Percentiles rank a stretch among this genome's conserved stretches.
Conservation (phyloP, 148 eudicot genomes). For the Rhododendron williamsianum region DNA sequence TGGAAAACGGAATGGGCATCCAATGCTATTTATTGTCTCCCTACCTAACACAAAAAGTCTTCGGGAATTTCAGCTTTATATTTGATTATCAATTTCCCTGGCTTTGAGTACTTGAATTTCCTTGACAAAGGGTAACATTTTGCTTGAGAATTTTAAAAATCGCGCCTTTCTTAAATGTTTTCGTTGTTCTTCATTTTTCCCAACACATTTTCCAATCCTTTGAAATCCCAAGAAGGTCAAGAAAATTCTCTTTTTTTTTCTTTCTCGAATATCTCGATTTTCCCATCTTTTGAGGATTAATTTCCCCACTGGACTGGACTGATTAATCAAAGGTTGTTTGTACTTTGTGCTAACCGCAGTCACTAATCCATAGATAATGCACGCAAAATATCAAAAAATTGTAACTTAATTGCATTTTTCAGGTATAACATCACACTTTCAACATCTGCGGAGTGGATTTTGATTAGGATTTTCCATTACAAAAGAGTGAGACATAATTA, state of each 20-base stretch:
- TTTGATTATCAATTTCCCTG: not conserved
- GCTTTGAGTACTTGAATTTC: not conserved
- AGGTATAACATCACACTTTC: too few relatives aligned
- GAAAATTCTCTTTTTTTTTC: not conserved
- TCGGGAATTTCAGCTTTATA: not conserved
- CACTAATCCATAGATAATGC: not conserved
- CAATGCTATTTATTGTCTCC: not conserved
- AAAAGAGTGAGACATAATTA: too few relatives aligned
- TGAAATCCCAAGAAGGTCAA: not conserved
- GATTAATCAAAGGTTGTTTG: too few relatives aligned
- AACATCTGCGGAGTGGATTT: too few relatives aligned
- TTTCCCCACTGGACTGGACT: not conserved
- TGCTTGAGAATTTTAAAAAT: not conserved
- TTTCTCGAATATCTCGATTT: not conserved
- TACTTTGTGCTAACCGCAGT: not conserved
- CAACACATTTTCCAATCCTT: not conserved
- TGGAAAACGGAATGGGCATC: not conserved
- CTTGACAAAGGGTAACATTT: not conserved
- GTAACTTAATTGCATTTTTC: too few relatives aligned
- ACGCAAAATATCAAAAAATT: too few relatives aligned
- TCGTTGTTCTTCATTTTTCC: not conserved
- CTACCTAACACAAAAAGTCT: not conserved
- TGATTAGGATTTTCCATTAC: too few relatives aligned
- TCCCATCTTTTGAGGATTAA: not conserved
- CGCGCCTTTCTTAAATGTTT: not conserved